phyloP scores from a whole-genome alignment of 768 basidiomycete species.

The Baorangia bicolor region DNA sequence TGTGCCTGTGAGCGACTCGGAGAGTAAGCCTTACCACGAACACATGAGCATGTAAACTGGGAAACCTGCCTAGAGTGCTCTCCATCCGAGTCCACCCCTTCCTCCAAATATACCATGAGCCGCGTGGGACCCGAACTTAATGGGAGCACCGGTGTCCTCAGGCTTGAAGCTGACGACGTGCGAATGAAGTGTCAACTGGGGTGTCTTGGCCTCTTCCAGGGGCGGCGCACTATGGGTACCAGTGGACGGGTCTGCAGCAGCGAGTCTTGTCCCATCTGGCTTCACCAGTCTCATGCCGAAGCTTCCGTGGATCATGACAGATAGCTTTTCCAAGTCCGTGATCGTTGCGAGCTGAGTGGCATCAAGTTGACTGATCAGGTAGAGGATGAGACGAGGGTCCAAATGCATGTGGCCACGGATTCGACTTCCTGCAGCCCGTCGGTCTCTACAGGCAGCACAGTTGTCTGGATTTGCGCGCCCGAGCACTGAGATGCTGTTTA shows the following conservation, averaged over 20 bases:
- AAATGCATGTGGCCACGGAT: constrained; percentile 17
- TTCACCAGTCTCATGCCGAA: constrained; percentile 12
- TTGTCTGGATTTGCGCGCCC: constrained; percentile 2
- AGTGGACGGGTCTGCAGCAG: neutral
- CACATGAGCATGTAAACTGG: neutral
- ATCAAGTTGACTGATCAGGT: constrained; percentile 3
- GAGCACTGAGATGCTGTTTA: constrained; percentile 18
- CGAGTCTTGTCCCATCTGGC: constrained; percentile 10
- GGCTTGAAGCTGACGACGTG: neutral
- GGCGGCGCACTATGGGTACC: neutral
- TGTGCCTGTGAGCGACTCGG: neutral
- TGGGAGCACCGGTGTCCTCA: neutral
- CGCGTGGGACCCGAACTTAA: neutral
- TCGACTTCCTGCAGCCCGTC: constrained; percentile 8
- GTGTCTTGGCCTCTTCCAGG: constrained; percentile 4
- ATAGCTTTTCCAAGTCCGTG: neutral
- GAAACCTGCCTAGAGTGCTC: neutral
- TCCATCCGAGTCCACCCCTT: neutral
- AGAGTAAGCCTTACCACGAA: neutral
- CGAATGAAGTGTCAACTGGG: constrained; percentile 16
- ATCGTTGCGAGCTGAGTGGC: neutral
- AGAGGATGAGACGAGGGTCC: constrained; percentile 13
- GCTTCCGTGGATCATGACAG: constrained; percentile 1
- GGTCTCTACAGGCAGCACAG: constrained; percentile 11
- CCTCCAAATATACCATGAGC: constrained; percentile 1